Evolutionary conservation across 2,329 filamentous ascomycete species (phyloP).

Genomic region (Sporothrix phasma): DNA sequence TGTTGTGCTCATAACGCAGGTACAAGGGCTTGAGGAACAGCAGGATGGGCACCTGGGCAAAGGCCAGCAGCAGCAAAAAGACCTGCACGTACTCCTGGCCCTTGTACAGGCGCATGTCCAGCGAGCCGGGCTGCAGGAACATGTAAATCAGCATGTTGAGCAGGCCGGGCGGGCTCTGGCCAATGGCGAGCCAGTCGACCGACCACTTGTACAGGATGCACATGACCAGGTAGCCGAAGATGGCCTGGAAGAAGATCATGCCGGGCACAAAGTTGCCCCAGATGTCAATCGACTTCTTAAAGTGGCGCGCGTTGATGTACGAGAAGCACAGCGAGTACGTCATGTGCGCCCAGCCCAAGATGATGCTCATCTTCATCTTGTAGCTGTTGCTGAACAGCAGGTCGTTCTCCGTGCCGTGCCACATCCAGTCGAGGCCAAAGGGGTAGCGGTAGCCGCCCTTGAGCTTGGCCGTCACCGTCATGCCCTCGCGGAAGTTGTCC

Average conservation of each 20-base stretch:
- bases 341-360: constrained; percentile 97
- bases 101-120: constrained; percentile 64
- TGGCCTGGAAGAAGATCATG: constrained; percentile 99
- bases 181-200: constrained; percentile 66
- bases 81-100: constrained; percentile 71
- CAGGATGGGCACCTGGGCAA: constrained; percentile 79
- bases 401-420: constrained; percentile 93
- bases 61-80: constrained; percentile 67
- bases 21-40: constrained; percentile 95
- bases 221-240: constrained; percentile 91
- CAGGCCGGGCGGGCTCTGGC: constrained; percentile 66
- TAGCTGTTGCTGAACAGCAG: constrained; percentile 95
- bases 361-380: constrained; percentile 99
- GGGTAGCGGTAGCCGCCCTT: constrained; percentile 75
- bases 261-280: constrained; percentile 96
- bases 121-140: constrained; percentile 78
- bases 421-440: constrained; percentile 90
- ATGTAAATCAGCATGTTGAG: constrained; percentile 99
- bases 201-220: constrained; percentile 97
- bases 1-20: constrained; percentile 87
- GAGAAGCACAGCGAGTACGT: constrained; percentile 93
- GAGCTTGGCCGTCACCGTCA: constrained; percentile 53
- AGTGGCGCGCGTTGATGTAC: constrained; percentile 87
- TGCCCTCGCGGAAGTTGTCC: constrained; percentile 53
- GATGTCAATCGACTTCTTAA: constrained; percentile 89